These are phyloP conservation scores for Hippophae tibetana DNA, from an alignment of 306 rosid genomes.

Conservation along the genomic window DNA sequence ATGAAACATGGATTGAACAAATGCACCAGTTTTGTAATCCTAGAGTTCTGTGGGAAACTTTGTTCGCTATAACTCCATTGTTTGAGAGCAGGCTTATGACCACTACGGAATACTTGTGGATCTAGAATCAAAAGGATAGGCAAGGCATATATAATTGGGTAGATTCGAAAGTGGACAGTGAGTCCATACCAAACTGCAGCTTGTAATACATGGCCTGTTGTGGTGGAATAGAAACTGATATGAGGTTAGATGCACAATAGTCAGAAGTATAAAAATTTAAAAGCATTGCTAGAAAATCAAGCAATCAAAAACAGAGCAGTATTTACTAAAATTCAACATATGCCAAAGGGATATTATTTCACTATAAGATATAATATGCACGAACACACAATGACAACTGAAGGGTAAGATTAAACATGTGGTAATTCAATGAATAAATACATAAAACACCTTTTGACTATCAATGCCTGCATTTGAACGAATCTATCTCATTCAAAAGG, in stretches of 20 bases:
- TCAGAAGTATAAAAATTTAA: not conserved
- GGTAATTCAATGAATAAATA: too few species aligned
- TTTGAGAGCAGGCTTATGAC: slow-evolving; percentile 53
- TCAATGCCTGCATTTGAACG: too few species aligned
- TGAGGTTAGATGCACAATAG: slow-evolving; percentile 11
- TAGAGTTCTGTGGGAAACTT: slow-evolving; percentile 27
- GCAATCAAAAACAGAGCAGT: not conserved
- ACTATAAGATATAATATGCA: not conserved
- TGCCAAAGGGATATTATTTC: not conserved
- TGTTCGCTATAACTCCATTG: slow-evolving; percentile 40
- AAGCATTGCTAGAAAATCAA: not conserved
- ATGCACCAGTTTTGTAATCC: slow-evolving; percentile 13
- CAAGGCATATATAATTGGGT: slow-evolving; percentile 74
- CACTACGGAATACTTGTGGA: slow-evolving; percentile 48
- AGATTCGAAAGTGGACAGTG: slow-evolving; percentile 83
- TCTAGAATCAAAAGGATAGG: slow-evolving; percentile 77
- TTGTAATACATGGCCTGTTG: slow-evolving; percentile 68
- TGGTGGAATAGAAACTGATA: slow-evolving; percentile 10
- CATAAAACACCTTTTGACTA: too few species aligned
- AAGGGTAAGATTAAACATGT: too few species aligned
- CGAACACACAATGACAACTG: too few species aligned
- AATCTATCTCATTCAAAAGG: too few species aligned
- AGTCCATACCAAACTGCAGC: slow-evolving; percentile 97
- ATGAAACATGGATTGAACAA: slow-evolving; percentile 27
- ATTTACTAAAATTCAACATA: not conserved